Evolutionary conservation across 768 basidiomycete genomes (phyloP).

Genomic region (Plicaturopsis crispa): DNA sequence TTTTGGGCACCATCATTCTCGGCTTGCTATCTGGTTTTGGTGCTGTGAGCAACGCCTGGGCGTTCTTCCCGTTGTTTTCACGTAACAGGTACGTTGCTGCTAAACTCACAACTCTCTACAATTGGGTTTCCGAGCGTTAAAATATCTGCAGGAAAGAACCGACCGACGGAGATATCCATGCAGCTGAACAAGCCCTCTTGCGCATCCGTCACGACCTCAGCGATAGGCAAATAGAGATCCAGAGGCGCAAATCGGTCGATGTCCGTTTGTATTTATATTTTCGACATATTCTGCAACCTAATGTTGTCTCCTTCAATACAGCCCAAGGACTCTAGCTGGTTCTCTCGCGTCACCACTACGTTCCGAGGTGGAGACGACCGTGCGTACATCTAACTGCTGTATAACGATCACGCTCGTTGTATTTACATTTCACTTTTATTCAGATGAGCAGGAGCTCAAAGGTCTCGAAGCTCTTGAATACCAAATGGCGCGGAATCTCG

Average conservation of each 20-base stretch:
- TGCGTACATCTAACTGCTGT: no score
- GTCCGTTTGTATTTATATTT: slow-evolving; percentile 5
- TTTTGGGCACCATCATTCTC: slow-evolving; percentile 73
- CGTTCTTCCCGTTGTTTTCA: slow-evolving; percentile 38
- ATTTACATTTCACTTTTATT: no score
- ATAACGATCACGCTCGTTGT: no score
- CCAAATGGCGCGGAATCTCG: slow-evolving; percentile 55
- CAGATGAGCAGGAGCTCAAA: slow-evolving; percentile 47
- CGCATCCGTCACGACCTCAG: slow-evolving; percentile 54
- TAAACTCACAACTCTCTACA: no score
- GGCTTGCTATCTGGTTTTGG: slow-evolving; percentile 78
- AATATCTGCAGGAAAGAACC: slow-evolving; percentile 26
- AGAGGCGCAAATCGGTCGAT: slow-evolving; percentile 20
- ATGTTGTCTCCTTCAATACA: not conserved
- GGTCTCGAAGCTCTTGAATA: slow-evolving; percentile 63
- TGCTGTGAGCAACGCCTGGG: slow-evolving; percentile 62
- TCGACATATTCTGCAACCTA: not conserved
- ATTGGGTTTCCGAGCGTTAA: no score
- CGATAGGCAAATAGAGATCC: slow-evolving; percentile 26
- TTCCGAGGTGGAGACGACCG: slow-evolving; percentile 39
- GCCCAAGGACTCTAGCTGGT: slow-evolving; percentile 27
- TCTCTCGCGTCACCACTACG: slow-evolving; percentile 41
- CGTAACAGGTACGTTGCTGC: slow-evolving; percentile 19
- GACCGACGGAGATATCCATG: slow-evolving; percentile 43
- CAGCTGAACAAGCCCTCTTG: slow-evolving; percentile 49